Conservation (phyloP, 2,329 filamentous ascomycete species). For the Fusarium sp. region DNA sequence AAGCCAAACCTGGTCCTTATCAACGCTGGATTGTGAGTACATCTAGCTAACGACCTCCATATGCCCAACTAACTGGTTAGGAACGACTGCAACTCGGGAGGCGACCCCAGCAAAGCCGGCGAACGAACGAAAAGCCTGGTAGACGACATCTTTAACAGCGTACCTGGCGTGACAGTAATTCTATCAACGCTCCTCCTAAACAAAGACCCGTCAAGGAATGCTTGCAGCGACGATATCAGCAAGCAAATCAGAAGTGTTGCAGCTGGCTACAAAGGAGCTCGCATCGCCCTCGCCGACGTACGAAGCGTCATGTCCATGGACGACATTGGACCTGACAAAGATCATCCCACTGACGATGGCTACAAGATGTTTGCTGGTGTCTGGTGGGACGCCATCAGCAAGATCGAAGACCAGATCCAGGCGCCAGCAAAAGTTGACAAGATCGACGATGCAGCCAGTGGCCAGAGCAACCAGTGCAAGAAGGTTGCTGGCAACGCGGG, state of each 20-base stretch:
- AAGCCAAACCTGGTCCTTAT: background rate
- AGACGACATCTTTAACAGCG: background rate
- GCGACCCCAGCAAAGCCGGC: background rate
- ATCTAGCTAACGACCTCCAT: fast-evolving
- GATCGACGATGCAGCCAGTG: background rate
- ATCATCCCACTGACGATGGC: background rate
- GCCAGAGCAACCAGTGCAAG: background rate
- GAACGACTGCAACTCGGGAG: background rate
- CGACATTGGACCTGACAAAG: background rate
- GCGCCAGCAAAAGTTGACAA: background rate
- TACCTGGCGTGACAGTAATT: background rate
- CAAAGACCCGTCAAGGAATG: background rate
- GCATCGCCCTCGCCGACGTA: background rate
- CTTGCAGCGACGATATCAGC: background rate
- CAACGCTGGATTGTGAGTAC: background rate
- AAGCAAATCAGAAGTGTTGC: background rate
- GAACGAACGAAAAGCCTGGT: background rate
- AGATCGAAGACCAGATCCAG: background rate
- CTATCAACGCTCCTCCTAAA: background rate
- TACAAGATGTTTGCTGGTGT: background rate
- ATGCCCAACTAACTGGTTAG: background rate
- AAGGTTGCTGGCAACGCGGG: background rate
- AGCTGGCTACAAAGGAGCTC: background rate
- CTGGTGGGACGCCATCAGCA: slow-evolving; percentile 4
- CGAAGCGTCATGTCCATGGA: background rate